Conservation (phyloP, 306 rosid genomes). For the Adenanthera pavonina region DNA sequence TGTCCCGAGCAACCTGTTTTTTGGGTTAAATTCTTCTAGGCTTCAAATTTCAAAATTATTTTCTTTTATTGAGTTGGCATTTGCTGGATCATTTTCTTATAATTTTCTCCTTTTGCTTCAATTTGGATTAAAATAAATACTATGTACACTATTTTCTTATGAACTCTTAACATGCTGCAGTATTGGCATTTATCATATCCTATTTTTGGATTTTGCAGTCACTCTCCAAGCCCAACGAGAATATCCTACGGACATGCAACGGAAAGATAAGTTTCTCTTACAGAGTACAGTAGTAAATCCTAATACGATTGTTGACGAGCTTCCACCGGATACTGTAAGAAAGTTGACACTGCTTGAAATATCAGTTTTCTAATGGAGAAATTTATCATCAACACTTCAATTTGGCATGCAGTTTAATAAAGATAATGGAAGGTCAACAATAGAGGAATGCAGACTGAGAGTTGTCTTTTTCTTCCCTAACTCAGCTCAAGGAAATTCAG, state of each 20-base stretch:
- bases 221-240: constrained; percentile 95
- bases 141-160: constrained; percentile 29
- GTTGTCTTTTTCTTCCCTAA: constrained; percentile 62
- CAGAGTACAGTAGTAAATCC: constrained; percentile 81
- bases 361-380: constrained; percentile 25
- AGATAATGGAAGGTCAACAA: constrained; percentile 67
- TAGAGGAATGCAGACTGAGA: constrained; percentile 90
- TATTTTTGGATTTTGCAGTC: constrained; percentile 61
- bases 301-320: constrained; percentile 79
- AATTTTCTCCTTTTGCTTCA: not conserved
- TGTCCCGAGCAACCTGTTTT: constrained; percentile 21
- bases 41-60: constrained; percentile 18
- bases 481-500: constrained; percentile 62
- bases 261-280: constrained; percentile 94
- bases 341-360: constrained; percentile 31
- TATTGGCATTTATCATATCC: constrained; percentile 40
- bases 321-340: constrained; percentile 78
- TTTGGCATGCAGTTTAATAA: constrained; percentile 70
- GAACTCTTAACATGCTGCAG: constrained; percentile 4
- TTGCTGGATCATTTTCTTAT: not conserved
- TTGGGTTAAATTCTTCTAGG: not conserved
- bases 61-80: not conserved
- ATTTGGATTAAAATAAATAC: constrained; percentile 28
- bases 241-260: constrained; percentile 83
- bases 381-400: constrained; percentile 27